Percentiles rank a stretch among this genome's conserved stretches.
phyloP scores from a whole-genome alignment of 2,329 filamentous ascomycete species.

The Plectosphaerella sp. region DNA sequence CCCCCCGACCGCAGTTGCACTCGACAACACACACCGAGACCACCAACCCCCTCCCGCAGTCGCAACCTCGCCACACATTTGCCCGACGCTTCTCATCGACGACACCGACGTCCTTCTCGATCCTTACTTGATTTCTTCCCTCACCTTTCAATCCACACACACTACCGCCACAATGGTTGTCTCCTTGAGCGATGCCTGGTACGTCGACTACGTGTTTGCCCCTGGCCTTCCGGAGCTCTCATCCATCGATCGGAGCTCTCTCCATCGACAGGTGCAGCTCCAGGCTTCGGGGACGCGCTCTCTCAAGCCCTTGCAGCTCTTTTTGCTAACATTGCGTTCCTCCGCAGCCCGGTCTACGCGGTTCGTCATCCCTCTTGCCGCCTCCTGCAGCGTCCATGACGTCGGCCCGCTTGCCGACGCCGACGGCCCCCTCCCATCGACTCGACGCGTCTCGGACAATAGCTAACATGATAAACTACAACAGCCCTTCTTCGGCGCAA shows the following conservation, averaged over 20 bases:
- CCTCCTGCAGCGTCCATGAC: conserved; percentile 12
- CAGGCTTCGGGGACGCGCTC: neutral
- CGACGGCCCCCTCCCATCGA: conserved; percentile 5
- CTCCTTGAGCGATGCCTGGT: conserved; percentile 68
- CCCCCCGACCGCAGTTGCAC: conserved; percentile 9
- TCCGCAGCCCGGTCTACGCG: conserved; percentile 87
- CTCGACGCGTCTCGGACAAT: conserved; percentile 4
- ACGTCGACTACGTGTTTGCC: conserved; percentile 42
- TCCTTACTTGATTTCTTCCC: conserved; percentile 5
- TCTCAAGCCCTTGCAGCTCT: conserved; percentile 1
- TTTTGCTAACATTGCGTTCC: conserved; percentile 16
- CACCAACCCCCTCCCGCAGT: conserved; percentile 6
- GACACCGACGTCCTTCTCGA: neutral
- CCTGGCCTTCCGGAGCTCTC: conserved; percentile 22
- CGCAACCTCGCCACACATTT: neutral
- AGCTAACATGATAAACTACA: conserved; percentile 25
- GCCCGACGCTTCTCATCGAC: neutral
- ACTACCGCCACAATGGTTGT: conserved; percentile 62
- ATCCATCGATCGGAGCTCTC: conserved; percentile 23
- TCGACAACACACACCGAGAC: conserved; percentile 2
- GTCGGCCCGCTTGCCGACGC: conserved; percentile 9
- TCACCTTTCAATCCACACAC: conserved; percentile 14
- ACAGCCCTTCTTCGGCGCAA: conserved; percentile 88
- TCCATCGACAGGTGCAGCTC: conserved; percentile 15
- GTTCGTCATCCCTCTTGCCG: conserved; percentile 60